A percentile compares a stretch with the other conserved stretches of the same genome.
Conservation (phyloP, 208 protist genomes). For the Trypanosoma congolense region DNA sequence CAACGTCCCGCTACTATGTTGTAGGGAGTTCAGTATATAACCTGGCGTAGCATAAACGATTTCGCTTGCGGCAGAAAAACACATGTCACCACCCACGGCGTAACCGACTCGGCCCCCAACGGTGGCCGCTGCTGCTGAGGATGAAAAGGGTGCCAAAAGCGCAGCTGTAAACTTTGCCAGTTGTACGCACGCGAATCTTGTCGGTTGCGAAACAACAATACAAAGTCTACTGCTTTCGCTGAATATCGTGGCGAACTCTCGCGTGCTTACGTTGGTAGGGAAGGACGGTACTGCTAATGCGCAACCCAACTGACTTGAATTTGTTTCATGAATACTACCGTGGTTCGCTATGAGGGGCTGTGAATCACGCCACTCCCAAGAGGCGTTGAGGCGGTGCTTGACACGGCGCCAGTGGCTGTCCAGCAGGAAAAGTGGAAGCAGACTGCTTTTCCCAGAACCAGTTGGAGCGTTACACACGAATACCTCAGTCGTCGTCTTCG, state of each 20-base stretch:
- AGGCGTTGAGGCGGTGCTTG: conserved; percentile 16
- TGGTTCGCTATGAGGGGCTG: no score
- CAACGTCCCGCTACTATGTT: conserved; percentile 16
- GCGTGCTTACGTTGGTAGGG: conserved; percentile 17
- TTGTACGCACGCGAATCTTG: conserved; percentile 64
- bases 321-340: no score
- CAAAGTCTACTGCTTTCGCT: conserved; percentile 40
- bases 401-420: conserved; percentile 63
- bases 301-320: conserved; percentile 12
- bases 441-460: conserved; percentile 65
- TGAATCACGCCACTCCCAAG: conserved; percentile 2
- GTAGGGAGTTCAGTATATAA: conserved; percentile 56
- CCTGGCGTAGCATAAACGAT: conserved; percentile 74
- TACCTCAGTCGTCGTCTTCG: conserved; percentile 1
- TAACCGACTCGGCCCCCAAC: conserved; percentile 68
- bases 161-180: conserved; percentile 43
- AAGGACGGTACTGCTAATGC: background rate
- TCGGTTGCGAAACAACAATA: conserved; percentile 81
- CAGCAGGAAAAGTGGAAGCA: conserved; percentile 62
- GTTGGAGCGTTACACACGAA: conserved; percentile 61
- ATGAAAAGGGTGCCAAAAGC: conserved; percentile 11
- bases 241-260: conserved; percentile 40
- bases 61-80: conserved; percentile 49
- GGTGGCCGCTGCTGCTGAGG: conserved; percentile 5
- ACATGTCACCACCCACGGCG: conserved; percentile 51